phyloP scores from a whole-genome alignment of 257 asterid genomes.

The Solanum tarijense region DNA sequence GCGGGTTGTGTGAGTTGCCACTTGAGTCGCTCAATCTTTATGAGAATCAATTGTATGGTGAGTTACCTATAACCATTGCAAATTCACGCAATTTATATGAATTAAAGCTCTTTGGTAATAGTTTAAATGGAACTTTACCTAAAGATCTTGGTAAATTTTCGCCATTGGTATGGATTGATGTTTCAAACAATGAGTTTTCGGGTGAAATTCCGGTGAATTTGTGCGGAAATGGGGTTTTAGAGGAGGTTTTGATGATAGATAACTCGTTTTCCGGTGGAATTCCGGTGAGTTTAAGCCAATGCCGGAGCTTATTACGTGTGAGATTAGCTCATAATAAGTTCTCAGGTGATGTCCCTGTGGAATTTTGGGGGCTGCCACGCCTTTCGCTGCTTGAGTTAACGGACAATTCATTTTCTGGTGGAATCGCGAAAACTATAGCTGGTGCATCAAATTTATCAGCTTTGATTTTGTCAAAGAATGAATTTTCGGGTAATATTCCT shows the following conservation, averaged over 20 bases:
- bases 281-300: conserved; percentile 53
- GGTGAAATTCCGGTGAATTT: conserved; percentile 57
- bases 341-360: conserved; percentile 67
- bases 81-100: conserved; percentile 73
- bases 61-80: conserved; percentile 53
- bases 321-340: conserved; percentile 63
- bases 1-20: conserved; percentile 70
- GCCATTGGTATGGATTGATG: conserved; percentile 71
- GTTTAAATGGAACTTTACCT: conserved; percentile 50
- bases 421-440: conserved; percentile 55
- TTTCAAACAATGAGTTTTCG: conserved; percentile 59
- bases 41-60: conserved; percentile 64
- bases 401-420: conserved; percentile 66
- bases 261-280: conserved; percentile 69
- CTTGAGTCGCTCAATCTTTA: conserved; percentile 85
- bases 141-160: conserved; percentile 64
- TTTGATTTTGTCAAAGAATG: conserved; percentile 57
- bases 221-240: conserved; percentile 50
- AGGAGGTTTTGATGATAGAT: conserved; percentile 54
- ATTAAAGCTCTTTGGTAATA: conserved; percentile 67
- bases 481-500: conserved; percentile 65
- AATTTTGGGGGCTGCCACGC: conserved; percentile 88
- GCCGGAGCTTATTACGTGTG: conserved; percentile 65
- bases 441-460: conserved; percentile 76
- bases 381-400: conserved; percentile 74